Base-by-base conservation (phyloP, 306 rosid species). In the Mimosa bimucronata region DNA sequence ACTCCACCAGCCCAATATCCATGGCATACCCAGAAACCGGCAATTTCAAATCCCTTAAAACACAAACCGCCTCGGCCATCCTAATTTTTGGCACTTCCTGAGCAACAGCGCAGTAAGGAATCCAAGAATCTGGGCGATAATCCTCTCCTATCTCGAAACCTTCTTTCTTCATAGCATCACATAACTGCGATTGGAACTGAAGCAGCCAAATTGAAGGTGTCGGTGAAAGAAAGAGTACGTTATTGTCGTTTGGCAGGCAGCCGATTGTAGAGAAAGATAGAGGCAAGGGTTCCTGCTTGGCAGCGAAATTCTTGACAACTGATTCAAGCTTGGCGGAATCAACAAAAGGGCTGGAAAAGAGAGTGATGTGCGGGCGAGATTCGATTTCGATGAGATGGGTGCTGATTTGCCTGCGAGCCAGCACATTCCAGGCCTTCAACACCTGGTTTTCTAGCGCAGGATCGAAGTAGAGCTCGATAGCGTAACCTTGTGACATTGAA, bases 321-420 rank as follows among this genome's bases (percentile, higher is more conserved):
- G 87, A 38, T 29, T 96, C 94, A 11, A 93, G 83, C 67, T 85
- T 93, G 4, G 88, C 72, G 14, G 97, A 88, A 41, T 96, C 99
- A 6, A 87, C 48, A n/a, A 69, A 87, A 0, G 92, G 75, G 60
- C 82, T 78, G 28, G 99, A 89, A 84, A 91, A 93, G 71, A 96
- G 97, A 2, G 99, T 93, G 77, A 96, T 93, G 92, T 96, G 99
- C 1, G 99, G 99, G 9, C 99, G 98, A 0, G 99, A 96, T 28
- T 88, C 97, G 62, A 91, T 93, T 75, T 93, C 97, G 75, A 96
- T 96, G 44, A 96, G 88, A 19, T 90, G 90, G 2, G 99, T 91
- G 50, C 93, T 96, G 73, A 96, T 93, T 77, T 93, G 98, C 1
- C 99, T 87, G 13, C 99, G 90, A 2, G 99, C 98, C 1, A 96